phyloP scores from a whole-genome alignment of 768 basidiomycete species.

The Cystoderma amianthinum region DNA sequence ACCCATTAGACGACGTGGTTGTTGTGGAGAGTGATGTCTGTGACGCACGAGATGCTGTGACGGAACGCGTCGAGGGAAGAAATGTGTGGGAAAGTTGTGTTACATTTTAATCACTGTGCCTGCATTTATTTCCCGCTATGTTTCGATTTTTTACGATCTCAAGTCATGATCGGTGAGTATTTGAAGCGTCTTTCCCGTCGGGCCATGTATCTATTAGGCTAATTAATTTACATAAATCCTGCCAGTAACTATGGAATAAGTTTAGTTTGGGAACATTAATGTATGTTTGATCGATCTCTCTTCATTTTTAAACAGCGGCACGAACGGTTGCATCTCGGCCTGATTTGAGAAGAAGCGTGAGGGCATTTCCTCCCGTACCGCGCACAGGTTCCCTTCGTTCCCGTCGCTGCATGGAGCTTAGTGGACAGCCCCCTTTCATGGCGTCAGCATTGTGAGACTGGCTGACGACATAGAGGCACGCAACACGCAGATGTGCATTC shows the following conservation, averaged over 20 bases:
- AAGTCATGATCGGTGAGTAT: too few relatives aligned
- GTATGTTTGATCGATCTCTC: conserved; percentile 2
- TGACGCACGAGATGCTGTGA: neutral
- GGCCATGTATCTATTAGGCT: neutral
- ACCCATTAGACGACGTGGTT: too few relatives aligned
- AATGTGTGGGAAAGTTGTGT: too few relatives aligned
- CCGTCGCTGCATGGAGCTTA: conserved; percentile 46
- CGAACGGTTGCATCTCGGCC: conserved; percentile 83
- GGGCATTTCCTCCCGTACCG: conserved; percentile 88
- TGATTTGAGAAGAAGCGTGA: conserved; percentile 79
- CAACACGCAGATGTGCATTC: conserved; percentile 86
- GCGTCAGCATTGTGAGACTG: conserved; percentile 62
- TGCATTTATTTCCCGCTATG: too few relatives aligned
- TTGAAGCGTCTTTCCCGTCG: too few relatives aligned
- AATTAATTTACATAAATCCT: neutral
- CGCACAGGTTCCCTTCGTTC: conserved; percentile 42
- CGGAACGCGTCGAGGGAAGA: neutral
- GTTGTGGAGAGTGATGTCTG: too few relatives aligned
- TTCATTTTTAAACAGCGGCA: conserved; percentile 28
- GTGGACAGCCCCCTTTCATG: conserved; percentile 40
- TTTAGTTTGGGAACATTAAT: neutral
- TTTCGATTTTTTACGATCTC: too few relatives aligned
- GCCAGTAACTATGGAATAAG: neutral
- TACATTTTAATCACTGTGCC: too few relatives aligned
- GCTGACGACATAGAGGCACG: conserved; percentile 79